Conservation (phyloP, 2,329 filamentous ascomycete genomes). For the Aureobasidium lini region DNA sequence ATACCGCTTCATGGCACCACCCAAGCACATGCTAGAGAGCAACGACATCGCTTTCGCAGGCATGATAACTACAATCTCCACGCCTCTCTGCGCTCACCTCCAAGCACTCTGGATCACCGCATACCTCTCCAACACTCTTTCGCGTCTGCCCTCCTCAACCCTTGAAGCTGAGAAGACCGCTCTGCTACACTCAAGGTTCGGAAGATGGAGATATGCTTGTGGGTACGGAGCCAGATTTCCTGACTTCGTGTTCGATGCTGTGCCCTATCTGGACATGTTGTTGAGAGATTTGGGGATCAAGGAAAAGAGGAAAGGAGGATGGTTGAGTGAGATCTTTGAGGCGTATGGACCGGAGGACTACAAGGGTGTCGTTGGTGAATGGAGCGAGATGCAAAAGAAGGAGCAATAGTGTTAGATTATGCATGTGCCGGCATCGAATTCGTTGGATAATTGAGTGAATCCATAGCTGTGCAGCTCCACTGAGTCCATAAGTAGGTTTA, state of each 20-base stretch:
- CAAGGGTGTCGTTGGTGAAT: conserved; percentile 46
- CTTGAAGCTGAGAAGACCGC: conserved; percentile 37
- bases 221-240: conserved; percentile 57
- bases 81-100: conserved; percentile 30
- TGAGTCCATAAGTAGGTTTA: too few species aligned
- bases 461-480: too few species aligned
- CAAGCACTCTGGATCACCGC: conserved; percentile 48
- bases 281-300: conserved; percentile 57
- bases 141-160: conserved; percentile 23
- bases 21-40: conserved; percentile 21
- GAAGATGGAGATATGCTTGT: conserved; percentile 59
- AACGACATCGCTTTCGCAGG: conserved; percentile 36
- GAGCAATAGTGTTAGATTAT: too few species aligned
- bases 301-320: conserved; percentile 44
- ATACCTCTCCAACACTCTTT: conserved; percentile 48
- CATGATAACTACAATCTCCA: conserved; percentile 31
- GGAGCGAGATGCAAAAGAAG: conserved; percentile 24
- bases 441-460: too few species aligned
- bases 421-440: too few species aligned
- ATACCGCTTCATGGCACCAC: conserved; percentile 38
- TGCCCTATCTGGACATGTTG: conserved; percentile 67
- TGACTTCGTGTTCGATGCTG: conserved; percentile 67
- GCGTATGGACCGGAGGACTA: conserved; percentile 57
- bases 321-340: conserved; percentile 44
- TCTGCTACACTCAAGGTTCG: conserved; percentile 59